Percentiles rank a stretch among this genome's conserved stretches.
Evolutionary conservation across 1,284 basidiomycete genomes (phyloP).

Genomic region (Apiotrichum domesticum): DNA sequence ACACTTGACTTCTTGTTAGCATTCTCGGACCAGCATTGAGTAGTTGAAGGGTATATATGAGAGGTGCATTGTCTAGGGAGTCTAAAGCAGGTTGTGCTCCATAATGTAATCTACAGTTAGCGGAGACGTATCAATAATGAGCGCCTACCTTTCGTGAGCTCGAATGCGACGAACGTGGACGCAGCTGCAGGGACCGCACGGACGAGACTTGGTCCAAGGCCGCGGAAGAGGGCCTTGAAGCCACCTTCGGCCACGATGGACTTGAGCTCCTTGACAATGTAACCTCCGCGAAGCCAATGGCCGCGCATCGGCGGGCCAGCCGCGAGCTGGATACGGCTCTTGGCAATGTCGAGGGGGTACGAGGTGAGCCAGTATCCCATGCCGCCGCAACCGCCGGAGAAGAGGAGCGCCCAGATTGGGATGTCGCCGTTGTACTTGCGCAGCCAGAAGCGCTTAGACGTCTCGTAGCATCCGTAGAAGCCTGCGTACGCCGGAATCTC

Average conservation of each 20-base stretch:
- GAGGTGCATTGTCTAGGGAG: background rate
- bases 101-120: constrained; percentile 31
- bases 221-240: constrained; percentile 65
- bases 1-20: no score
- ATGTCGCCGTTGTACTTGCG: constrained; percentile 44
- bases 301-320: constrained; percentile 66
- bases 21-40: no score
- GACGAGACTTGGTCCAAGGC: constrained; percentile 63
- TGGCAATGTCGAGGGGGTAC: constrained; percentile 88
- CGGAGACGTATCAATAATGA: no score
- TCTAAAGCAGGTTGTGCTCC: constrained; percentile 30
- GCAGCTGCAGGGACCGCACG: constrained; percentile 83
- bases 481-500: constrained; percentile 95
- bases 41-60: no score
- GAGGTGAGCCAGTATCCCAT: constrained; percentile 90
- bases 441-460: constrained; percentile 69
- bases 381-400: constrained; percentile 82
- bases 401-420: constrained; percentile 82
- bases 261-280: constrained; percentile 67
- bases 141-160: constrained; percentile 62
- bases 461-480: constrained; percentile 71
- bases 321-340: constrained; percentile 80
- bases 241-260: constrained; percentile 69
- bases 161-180: constrained; percentile 86
- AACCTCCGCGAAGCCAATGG: constrained; percentile 55